Percentiles rank a stretch among this genome's conserved stretches.
These are phyloP conservation scores for Coemansia sp. DNA, from an alignment of 192 early-diverging fungal species.

Conservation along the genomic window DNA sequence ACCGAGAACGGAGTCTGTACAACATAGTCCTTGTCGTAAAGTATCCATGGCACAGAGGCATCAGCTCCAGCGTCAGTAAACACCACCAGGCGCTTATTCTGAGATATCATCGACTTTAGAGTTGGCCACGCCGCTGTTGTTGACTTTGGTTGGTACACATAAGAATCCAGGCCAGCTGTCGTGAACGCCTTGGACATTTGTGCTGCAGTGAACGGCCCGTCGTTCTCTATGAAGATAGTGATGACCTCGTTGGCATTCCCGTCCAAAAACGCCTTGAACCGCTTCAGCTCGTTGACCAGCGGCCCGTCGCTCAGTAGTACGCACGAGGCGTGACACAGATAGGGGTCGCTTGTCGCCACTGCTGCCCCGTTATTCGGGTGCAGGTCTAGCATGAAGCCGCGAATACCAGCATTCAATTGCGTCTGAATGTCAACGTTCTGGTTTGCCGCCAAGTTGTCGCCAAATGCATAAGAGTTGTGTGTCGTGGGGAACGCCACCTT, in stretches of 20 bases:
- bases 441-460: slow-evolving; percentile 62
- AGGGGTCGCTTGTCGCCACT: slow-evolving; percentile 33
- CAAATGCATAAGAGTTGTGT: slow-evolving; percentile 70
- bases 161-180: slow-evolving; percentile 57
- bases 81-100: slow-evolving; percentile 67
- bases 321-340: slow-evolving; percentile 72
- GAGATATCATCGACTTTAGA: slow-evolving; percentile 61
- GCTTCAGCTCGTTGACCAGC: slow-evolving; percentile 57
- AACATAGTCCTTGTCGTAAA: slow-evolving; percentile 63
- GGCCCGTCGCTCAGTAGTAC: slow-evolving; percentile 62
- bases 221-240: slow-evolving; percentile 75
- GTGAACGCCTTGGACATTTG: slow-evolving; percentile 59
- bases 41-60: slow-evolving; percentile 63
- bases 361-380: slow-evolving; percentile 24
- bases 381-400: slow-evolving; percentile 73
- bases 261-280: slow-evolving; percentile 63
- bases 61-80: slow-evolving; percentile 62
- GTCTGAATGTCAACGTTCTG: slow-evolving; percentile 62
- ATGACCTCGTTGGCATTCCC: slow-evolving; percentile 71
- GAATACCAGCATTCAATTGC: slow-evolving; percentile 74
- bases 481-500: slow-evolving; percentile 67
- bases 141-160: slow-evolving; percentile 49
- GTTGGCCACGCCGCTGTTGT: slow-evolving; percentile 65
- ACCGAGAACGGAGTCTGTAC: slow-evolving; percentile 75
- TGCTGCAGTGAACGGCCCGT: slow-evolving; percentile 50